Evolutionary conservation across 2,329 filamentous ascomycete species (phyloP).

Genomic region (Scleromitrula shiraiana): DNA sequence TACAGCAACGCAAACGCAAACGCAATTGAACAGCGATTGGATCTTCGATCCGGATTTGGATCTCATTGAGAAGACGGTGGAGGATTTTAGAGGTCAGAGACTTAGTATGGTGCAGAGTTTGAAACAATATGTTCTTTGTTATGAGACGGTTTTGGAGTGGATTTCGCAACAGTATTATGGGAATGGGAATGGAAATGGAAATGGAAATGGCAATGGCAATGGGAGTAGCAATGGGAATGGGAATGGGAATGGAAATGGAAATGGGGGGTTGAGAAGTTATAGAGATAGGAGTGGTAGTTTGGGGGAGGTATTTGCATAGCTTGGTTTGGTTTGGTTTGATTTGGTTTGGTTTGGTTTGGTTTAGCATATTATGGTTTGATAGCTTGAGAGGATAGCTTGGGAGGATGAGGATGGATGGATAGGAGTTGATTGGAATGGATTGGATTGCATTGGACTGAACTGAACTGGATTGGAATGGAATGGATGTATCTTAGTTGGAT

Average conservation of each 20-base stretch:
- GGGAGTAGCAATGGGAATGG: neutral
- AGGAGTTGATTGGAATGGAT: no score
- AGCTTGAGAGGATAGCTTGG: no score
- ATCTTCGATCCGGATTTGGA: conserved; percentile 64
- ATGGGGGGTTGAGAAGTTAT: neutral
- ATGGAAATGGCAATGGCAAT: conserved; percentile 15
- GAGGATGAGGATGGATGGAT: no score
- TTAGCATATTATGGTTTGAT: neutral
- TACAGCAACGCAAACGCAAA: no score
- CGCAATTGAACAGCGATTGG: conserved; percentile 47
- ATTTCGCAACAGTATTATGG: conserved; percentile 38
- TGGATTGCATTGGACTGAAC: no score
- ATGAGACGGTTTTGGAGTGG: conserved; percentile 93
- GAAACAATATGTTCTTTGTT: conserved; percentile 89
- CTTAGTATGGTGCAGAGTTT: conserved; percentile 96
- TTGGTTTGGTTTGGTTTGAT: neutral
- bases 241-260: neutral
- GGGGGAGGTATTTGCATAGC: neutral
- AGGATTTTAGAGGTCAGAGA: conserved; percentile 81
- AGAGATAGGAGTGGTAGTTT: neutral
- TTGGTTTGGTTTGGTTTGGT: neutral
- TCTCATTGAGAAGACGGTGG: conserved; percentile 77
- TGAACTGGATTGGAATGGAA: no score
- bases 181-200: conserved; percentile 15
- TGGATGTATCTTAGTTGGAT: no score